These are phyloP conservation scores for Colletotrichum siamense DNA, from an alignment of 2,329 filamentous ascomycete genomes.

Conservation along the genomic window DNA sequence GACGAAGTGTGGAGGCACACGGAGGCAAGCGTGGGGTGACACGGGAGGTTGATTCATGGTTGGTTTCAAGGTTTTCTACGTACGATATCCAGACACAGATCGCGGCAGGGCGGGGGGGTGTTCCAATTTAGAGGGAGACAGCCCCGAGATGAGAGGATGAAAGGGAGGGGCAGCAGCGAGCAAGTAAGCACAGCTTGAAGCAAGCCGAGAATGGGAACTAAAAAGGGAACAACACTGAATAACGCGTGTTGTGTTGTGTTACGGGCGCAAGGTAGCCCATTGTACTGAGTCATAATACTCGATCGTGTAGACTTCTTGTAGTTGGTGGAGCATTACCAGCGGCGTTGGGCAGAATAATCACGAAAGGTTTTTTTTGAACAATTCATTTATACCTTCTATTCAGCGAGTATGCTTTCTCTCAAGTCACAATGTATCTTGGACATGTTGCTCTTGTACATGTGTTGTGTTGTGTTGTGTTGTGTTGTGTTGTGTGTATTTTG, in stretches of 20 bases:
- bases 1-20: not conserved
- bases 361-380: not conserved
- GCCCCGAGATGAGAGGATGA: not conserved
- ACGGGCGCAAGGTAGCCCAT: slow-evolving; percentile 4
- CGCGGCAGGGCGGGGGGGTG: not conserved
- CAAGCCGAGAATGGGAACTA: not conserved
- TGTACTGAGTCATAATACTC: slow-evolving; percentile 23
- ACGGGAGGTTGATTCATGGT: not conserved
- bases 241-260: not conserved
- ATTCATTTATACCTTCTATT: not conserved
- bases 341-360: slow-evolving; percentile 3
- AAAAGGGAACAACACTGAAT: not conserved
- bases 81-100: not conserved
- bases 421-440: not conserved
- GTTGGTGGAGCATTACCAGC: not conserved
- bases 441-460: not conserved
- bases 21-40: not conserved
- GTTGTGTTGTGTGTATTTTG: not conserved
- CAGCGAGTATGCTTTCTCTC: not conserved
- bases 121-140: not conserved
- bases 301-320: not conserved
- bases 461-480: not conserved
- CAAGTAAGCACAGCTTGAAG: not conserved
- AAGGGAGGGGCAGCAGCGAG: not conserved
- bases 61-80: not conserved